A percentile compares a stretch with the other conserved stretches of the same genome.
Conservation (phyloP, 2,329 filamentous ascomycete genomes). For the Cadophora sp. region DNA sequence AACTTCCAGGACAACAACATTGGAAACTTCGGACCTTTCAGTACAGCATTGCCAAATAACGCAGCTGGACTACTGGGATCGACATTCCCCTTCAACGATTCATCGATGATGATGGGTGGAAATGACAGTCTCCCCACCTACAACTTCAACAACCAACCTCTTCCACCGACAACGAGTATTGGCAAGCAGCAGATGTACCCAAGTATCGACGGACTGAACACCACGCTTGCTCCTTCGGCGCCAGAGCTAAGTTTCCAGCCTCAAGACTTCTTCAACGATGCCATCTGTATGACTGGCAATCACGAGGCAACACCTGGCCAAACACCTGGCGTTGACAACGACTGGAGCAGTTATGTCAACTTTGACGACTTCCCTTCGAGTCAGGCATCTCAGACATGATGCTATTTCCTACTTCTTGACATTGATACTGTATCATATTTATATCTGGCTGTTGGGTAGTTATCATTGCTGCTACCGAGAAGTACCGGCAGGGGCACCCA, state of each 20-base stretch:
- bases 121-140: conserved; percentile 34
- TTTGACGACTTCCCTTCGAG: conserved; percentile 21
- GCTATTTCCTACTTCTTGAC: background rate
- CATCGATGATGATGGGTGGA: conserved; percentile 53
- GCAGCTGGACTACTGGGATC: conserved; percentile 59
- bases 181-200: conserved; percentile 28
- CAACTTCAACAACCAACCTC: conserved; percentile 24
- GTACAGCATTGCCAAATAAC: conserved; percentile 56
- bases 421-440: conserved; percentile 13
- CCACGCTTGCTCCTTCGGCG: conserved; percentile 33
- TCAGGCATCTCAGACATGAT: conserved; percentile 23
- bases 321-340: conserved; percentile 25
- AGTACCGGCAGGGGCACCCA: background rate
- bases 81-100: conserved; percentile 52
- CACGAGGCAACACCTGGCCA: conserved; percentile 13
- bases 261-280: conserved; percentile 31
- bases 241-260: conserved; percentile 1
- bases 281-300: conserved; percentile 11
- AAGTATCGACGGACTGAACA: conserved; percentile 29
- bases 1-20: background rate
- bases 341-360: conserved; percentile 32
- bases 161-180: conserved; percentile 22
- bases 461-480: background rate
- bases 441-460: background rate
- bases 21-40: conserved; percentile 43